phyloP scores from a whole-genome alignment of 2,329 filamentous ascomycete genomes.

The Calycina herbarum region DNA sequence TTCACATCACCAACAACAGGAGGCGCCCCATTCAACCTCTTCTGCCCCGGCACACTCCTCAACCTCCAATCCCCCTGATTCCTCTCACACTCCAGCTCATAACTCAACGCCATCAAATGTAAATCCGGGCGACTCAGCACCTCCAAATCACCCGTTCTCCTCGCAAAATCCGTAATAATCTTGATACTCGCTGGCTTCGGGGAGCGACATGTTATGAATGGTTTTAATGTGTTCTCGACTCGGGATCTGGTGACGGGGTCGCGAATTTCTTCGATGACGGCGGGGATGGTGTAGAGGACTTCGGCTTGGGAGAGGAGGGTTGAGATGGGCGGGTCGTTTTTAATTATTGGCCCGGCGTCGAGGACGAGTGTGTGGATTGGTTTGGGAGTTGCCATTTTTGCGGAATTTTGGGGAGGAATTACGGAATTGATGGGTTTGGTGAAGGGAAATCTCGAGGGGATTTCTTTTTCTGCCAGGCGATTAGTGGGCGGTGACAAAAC shows the following conservation, averaged over 20 bases:
- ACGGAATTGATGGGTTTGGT: too few relatives aligned
- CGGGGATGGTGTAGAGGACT: constrained; percentile 77
- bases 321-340: constrained; percentile 84
- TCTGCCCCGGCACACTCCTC: constrained; percentile 76
- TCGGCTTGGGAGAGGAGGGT: constrained; percentile 78
- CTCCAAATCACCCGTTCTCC: constrained; percentile 83
- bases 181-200: constrained; percentile 77
- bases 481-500: constrained; percentile 3
- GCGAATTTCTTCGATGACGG: constrained; percentile 83
- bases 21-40: constrained; percentile 69
- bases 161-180: constrained; percentile 80
- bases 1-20: constrained; percentile 31
- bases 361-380: constrained; percentile 81
- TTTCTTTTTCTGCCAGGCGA: background rate
- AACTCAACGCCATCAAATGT: constrained; percentile 83
- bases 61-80: constrained; percentile 89
- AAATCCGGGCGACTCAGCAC: constrained; percentile 89
- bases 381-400: constrained; percentile 49
- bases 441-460: too few relatives aligned
- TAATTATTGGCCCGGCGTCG: constrained; percentile 90
- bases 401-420: background rate
- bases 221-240: constrained; percentile 80
- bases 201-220: constrained; percentile 76
- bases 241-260: constrained; percentile 78
- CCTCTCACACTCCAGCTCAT: constrained; percentile 89